These are phyloP conservation scores for Neurospora sp. DNA, from an alignment of 495 filamentous ascomycete species.

Conservation along the genomic window DNA sequence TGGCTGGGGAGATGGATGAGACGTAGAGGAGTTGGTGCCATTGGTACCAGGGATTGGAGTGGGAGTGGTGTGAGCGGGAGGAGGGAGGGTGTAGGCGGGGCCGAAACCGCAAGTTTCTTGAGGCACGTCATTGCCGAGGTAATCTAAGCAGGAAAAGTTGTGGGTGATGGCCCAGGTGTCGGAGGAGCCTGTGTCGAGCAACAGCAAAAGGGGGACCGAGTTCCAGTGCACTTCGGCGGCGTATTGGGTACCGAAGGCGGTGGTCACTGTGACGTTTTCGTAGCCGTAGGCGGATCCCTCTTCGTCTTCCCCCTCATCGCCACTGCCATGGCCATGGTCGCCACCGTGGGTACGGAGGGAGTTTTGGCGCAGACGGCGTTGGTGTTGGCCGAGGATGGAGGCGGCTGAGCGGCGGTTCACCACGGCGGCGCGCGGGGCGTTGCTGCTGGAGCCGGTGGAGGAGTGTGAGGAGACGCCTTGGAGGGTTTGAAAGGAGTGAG, in stretches of 20 bases:
- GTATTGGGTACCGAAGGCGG: constrained; percentile 30
- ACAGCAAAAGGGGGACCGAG: constrained; percentile 17
- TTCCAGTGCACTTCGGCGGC: constrained; percentile 23
- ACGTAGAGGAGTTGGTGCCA: not conserved
- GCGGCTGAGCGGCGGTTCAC: constrained; percentile 18
- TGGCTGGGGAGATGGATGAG: not conserved
- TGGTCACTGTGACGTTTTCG: constrained; percentile 29
- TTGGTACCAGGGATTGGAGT: not conserved
- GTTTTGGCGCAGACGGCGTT: constrained; percentile 13
- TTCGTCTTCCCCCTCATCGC: not conserved
- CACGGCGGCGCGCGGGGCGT: not conserved
- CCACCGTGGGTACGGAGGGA: not conserved
- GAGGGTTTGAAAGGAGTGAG: not conserved
- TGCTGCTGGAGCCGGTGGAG: not conserved
- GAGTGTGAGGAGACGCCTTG: not conserved
- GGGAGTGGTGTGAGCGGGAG: not conserved
- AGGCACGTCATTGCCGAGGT: constrained; percentile 10
- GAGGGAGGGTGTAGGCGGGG: not conserved
- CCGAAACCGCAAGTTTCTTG: constrained; percentile 22
- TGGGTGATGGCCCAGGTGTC: constrained; percentile 44
- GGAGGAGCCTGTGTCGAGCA: constrained; percentile 55
- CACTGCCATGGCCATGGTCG: not conserved
- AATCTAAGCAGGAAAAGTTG: constrained; percentile 20
- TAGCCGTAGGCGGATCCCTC: constrained; percentile 13
- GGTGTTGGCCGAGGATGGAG: constrained; percentile 22